Evolutionary conservation across 2,329 filamentous ascomycete species (phyloP), one percentile per base, ranked within the genome.

Genomic region (Ploettnerulaceae sp.): DNA sequence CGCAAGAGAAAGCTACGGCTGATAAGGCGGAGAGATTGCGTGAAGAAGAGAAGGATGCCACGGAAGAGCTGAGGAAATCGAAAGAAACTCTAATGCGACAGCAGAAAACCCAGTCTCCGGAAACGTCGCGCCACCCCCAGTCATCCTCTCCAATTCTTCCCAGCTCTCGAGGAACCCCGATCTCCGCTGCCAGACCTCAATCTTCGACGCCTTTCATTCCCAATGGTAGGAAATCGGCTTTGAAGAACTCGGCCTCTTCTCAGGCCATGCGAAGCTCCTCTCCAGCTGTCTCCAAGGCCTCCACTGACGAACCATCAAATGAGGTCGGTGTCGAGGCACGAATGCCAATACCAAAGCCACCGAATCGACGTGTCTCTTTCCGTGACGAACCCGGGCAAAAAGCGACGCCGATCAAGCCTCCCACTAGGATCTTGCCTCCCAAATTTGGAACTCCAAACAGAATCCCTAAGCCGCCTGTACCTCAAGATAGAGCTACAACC

Each of bases 201-300:
- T 60, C 58, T 3, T 53, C 57, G 1, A 62, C 60, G 9, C 46
- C 59, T 2, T 56, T 55, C 31, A 54, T 61, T 24, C 58, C 60
- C 12, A 47, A 22, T 20, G 53, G 56, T 8, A 52, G 54, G 24
- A 61, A 57, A 35, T 57, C 59, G 8, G 47, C 54, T 37, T 32
- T 60, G 4, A 61, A 57, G 18, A 39, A 15, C 29, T 47, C 39
- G 8, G 26, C 25, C 14, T 56, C 58, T 24, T 56, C 54, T n/a
- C 54, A 56, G 33, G 44, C 48, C 3, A 11, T 49, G 7, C 37
- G 15, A 40, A 57, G 52, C 42, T 57, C 55, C 9, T 60, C 59
- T 17, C 55, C 57, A 20, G 40, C 44, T 11, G 17, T 29, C 2
- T 22, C 42, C 1, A 48, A 37, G 12, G 14, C 20, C 12, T 52